These are phyloP conservation scores for Huntiella savannae DNA, from an alignment of 2,329 filamentous ascomycete species.

Conservation along the genomic window DNA sequence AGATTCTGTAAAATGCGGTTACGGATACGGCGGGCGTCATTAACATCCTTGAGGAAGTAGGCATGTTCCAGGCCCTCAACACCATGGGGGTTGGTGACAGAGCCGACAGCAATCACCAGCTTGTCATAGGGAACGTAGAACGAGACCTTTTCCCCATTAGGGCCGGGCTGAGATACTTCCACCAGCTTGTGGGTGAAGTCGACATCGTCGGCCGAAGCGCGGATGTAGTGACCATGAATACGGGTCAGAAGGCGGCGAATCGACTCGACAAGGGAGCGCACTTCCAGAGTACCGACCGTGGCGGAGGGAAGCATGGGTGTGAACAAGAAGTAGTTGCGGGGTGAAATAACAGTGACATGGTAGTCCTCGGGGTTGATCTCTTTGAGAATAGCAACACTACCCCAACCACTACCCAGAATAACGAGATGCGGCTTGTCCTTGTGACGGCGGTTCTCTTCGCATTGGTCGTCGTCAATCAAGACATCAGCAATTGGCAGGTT, in stretches of 20 bases:
- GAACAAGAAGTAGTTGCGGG: conserved; percentile 92
- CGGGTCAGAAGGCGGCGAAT: conserved; percentile 65
- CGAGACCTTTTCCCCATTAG: conserved; percentile 49
- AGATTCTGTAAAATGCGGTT: conserved; percentile 79
- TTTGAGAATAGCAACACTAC: conserved; percentile 79
- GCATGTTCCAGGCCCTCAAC: conserved; percentile 89
- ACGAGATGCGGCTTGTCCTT: conserved; percentile 87
- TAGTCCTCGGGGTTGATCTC: conserved; percentile 79
- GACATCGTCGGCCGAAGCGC: conserved; percentile 69
- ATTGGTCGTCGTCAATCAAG: conserved; percentile 77
- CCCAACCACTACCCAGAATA: conserved; percentile 87
- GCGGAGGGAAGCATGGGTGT: conserved; percentile 96
- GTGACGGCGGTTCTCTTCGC: conserved; percentile 43
- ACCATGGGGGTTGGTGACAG: conserved; percentile 82
- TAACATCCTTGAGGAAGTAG: conserved; percentile 87
- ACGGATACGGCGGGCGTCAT: conserved; percentile 74
- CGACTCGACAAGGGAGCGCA: conserved; percentile 82
- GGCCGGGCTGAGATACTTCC: conserved; percentile 59
- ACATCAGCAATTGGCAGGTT: conserved; percentile 82
- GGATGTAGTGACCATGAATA: conserved; percentile 74
- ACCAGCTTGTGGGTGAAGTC: conserved; percentile 84
- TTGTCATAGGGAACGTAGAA: conserved; percentile 99
- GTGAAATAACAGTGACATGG: conserved; percentile 86
- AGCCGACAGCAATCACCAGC: conserved; percentile 79
- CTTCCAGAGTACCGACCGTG: conserved; percentile 83